Base-by-base conservation (phyloP, 768 basidiomycete genomes). In the Leccinum variicolor region DNA sequence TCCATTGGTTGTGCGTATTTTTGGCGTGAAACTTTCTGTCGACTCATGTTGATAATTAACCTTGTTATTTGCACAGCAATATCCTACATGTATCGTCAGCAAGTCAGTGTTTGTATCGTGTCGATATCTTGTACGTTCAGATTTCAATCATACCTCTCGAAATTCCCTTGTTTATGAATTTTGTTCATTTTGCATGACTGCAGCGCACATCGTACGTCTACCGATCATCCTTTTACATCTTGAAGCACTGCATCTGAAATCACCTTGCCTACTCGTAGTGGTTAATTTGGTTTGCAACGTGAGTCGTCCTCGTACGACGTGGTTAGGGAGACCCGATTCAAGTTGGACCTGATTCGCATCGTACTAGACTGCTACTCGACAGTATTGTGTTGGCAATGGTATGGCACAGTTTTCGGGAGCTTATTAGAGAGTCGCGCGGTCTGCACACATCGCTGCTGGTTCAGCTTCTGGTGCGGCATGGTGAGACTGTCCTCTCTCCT, bases 131-230 rank as follows among this genome's bases (percentile, higher is more conserved):
- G 48, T 29, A 29, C 1, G 46, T 47, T 45, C 19, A 13, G 2
- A 6, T 23, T 3, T 45, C 11, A 23, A 14, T 3, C 3, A 45
- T 9, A 9, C 15, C 25, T 7, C 25, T 47, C 25, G 21, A 26
- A 47, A 47, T 7, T 17, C 8, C 8, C 8, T 39, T 25, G 23
- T 46, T 23, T 9, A 41, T 41, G 39, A 41, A 25, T 17, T 5
- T 25, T 17, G 2, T 45, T 19, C 19, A 45, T 11, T 3, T 21
- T 47, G 25, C 3, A 19, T 3, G 3, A 29, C 48, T 29, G 17
- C 6, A 63, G 62, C 51, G 45, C 43, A 51, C 14, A 36, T 23
- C 10, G 62, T 63, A 17, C 34, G 62, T 62, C 13, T 28, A n/a
- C 9, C 17, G 10, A 3, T 53, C 43, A 45, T 23, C 21, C 10